A percentile compares a stretch with the other conserved stretches of the same genome.
These are phyloP conservation scores for Penicillium lividum DNA, from an alignment of 495 filamentous ascomycete species.

Conservation along the genomic window DNA sequence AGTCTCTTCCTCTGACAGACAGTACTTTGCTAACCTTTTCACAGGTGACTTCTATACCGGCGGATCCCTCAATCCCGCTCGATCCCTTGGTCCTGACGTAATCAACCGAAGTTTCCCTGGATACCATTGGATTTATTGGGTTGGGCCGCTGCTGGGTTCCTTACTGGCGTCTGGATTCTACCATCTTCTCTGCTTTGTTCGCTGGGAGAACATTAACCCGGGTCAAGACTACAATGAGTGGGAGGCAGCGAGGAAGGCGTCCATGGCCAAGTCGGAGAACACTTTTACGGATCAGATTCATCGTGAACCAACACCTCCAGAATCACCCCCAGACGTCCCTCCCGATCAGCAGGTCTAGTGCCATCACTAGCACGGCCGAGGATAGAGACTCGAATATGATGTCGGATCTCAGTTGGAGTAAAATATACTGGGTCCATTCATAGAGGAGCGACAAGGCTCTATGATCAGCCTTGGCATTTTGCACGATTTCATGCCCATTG, in stretches of 20 bases:
- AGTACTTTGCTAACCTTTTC: not conserved
- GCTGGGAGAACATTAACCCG: constrained; percentile 78
- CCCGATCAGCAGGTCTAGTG: not conserved
- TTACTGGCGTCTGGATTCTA: constrained; percentile 70
- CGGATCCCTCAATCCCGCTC: constrained; percentile 70
- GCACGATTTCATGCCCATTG: not conserved
- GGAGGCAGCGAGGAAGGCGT: constrained; percentile 26
- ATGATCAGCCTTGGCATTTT: not conserved
- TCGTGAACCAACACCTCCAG: not conserved
- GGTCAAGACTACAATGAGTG: constrained; percentile 62
- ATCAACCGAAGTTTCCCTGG: constrained; percentile 63
- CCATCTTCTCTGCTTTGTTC: constrained; percentile 61
- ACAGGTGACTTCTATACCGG: constrained; percentile 71
- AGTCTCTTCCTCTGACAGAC: constrained; percentile 6
- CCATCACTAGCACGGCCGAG: not conserved
- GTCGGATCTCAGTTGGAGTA: not conserved
- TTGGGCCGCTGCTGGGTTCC: constrained; percentile 67
- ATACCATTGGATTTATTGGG: constrained; percentile 59
- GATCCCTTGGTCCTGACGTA: constrained; percentile 70
- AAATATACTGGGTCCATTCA: not conserved
- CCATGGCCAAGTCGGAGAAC: constrained; percentile 12
- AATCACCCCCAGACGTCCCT: not conserved
- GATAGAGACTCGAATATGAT: not conserved
- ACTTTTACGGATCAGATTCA: constrained; percentile 17
- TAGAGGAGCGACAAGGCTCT: not conserved